These are phyloP conservation scores for Albugo candida DNA, from an alignment of 352 stramenopile species.

Conservation along the genomic window DNA sequence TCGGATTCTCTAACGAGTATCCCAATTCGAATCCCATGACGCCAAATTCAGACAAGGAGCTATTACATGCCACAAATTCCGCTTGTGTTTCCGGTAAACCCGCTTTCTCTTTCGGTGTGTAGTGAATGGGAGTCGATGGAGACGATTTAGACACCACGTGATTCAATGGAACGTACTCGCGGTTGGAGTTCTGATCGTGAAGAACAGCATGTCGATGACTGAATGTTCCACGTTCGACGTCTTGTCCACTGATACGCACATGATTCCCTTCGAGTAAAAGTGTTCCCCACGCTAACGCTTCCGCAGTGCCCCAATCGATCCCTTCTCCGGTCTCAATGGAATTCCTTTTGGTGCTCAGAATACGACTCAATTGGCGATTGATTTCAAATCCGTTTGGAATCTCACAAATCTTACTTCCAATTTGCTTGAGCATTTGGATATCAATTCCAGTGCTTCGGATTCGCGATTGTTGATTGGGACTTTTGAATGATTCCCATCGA, in stretches of 20 bases:
- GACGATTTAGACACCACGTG: slow-evolving; percentile 53
- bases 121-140: slow-evolving; percentile 21
- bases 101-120: slow-evolving; percentile 2
- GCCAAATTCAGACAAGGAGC: slow-evolving; percentile 89
- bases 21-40: slow-evolving; percentile 93
- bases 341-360: slow-evolving; percentile 71
- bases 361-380: slow-evolving; percentile 87
- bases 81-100: slow-evolving; percentile 66
- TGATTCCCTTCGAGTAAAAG: slow-evolving; percentile 85
- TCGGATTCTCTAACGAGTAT: slow-evolving; percentile 90
- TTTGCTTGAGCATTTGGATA: slow-evolving; percentile 77
- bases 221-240: slow-evolving; percentile 88
- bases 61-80: slow-evolving; percentile 86
- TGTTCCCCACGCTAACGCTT: slow-evolving; percentile 89
- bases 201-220: slow-evolving; percentile 86
- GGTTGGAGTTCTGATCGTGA: slow-evolving; percentile 88
- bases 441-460: slow-evolving; percentile 88
- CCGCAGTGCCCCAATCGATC: slow-evolving; percentile 94
- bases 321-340: slow-evolving; percentile 63
- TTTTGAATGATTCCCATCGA: slow-evolving; percentile 94
- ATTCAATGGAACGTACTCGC: slow-evolving; percentile 88
- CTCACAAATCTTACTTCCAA: slow-evolving; percentile 72
- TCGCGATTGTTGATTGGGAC: slow-evolving; percentile 81
- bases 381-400: slow-evolving; percentile 80
- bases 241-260: slow-evolving; percentile 84